Percentiles rank a stretch among this genome's conserved stretches.
Evolutionary conservation across 805 yeast genomes (phyloP).

Genomic region (Lipomyces yamadae): DNA sequence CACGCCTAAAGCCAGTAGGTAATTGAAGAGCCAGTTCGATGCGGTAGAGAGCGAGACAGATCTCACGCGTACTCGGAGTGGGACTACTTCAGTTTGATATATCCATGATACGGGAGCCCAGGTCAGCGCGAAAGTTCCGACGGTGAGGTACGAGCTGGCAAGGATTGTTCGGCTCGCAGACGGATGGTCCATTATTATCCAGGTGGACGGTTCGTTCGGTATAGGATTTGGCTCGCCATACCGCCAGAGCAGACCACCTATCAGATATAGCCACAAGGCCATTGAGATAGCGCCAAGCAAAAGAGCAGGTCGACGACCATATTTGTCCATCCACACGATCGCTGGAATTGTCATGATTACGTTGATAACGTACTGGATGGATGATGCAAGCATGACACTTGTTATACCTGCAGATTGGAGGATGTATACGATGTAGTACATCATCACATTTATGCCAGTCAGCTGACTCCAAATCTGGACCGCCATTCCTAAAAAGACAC

Average conservation of each 20-base stretch:
- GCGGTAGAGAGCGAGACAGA: conserved; percentile 68
- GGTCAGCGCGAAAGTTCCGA: conserved; percentile 59
- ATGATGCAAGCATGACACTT: conserved; percentile 51
- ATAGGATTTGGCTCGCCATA: conserved; percentile 49
- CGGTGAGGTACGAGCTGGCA: conserved; percentile 62
- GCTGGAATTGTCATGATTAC: conserved; percentile 60
- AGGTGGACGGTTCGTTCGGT: conserved; percentile 51
- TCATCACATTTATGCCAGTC: conserved; percentile 54
- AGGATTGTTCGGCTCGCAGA: conserved; percentile 56
- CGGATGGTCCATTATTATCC: conserved; percentile 55
- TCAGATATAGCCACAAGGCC: conserved; percentile 65
- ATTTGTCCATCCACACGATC: conserved; percentile 56
- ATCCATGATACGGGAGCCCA: conserved; percentile 66
- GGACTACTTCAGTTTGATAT: conserved; percentile 67
- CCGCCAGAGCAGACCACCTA: conserved; percentile 66
- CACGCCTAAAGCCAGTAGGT: conserved; percentile 69
- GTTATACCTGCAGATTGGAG: conserved; percentile 58
- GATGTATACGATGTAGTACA: conserved; percentile 54
- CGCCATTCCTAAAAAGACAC: conserved; percentile 48
- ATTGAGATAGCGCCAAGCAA: conserved; percentile 66
- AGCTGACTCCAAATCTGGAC: conserved; percentile 45
- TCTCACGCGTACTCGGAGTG: conserved; percentile 62
- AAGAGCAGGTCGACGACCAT: conserved; percentile 71
- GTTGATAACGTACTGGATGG: conserved; percentile 55
- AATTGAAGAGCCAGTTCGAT: conserved; percentile 68